Base-by-base conservation (phyloP, 2,329 filamentous ascomycete species). In the Phyllosticta citriasiana region DNA sequence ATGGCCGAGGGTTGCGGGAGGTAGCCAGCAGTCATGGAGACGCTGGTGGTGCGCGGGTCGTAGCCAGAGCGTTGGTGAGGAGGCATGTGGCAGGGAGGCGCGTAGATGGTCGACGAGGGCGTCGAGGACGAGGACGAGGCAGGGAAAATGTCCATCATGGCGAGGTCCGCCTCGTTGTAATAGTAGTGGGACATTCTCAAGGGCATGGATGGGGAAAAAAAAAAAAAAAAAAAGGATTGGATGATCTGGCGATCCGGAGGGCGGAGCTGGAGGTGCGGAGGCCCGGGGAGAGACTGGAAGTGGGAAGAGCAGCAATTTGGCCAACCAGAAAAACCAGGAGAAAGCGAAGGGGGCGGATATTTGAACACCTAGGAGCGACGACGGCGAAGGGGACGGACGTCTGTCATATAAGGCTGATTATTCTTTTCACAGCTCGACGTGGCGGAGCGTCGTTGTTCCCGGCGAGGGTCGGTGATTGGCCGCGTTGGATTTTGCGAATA, bases 111-210 rank as follows among this genome's bases (percentile, higher is more conserved):
- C 16, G 60, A 58, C 1, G 53, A 55, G 12, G 35, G 16, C 4
- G 40, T 6, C 3, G 71, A 72, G 55, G 72, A 69, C 35, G 73
- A 73, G 63, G 68, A 66, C 64, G 68, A 72, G 52, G 71, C 69
- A 57, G 72, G 71, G 62, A 72, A 74, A 26, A 74, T 66, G 57
- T 72, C 67, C 67, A 74, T 67, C 59, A 73, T 66, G 52, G 68
- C 71, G 66, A 74, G 68, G 54, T 74, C 72, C 62, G 71, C 70
- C 53, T 74, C 72, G 51, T 54, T 54, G 55, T 62, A 62, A 35
- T 62, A 62, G 54, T 27, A 55, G 60, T 33, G 54, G 60, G 60
- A 62, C 60, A 62, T 62, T 58, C 60, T 62, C 26, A 52, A 51
- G 55, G 60, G 60, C 60, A 62, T 62, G 24, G 33, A 33, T n/a